phyloP scores from a whole-genome alignment of 129 eudicot genomes.

The Mikania micrantha region DNA sequence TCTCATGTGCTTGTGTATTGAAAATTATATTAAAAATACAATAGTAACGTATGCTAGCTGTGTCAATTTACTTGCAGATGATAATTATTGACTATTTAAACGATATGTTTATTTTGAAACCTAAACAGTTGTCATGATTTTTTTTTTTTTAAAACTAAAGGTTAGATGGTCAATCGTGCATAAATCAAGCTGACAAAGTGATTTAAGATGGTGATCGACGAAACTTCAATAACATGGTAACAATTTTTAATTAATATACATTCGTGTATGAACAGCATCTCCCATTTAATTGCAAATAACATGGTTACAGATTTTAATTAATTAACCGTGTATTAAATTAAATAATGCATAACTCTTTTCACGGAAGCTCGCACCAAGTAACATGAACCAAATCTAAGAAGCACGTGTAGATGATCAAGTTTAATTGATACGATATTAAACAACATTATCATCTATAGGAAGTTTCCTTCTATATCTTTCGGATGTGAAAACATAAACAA shows the following conservation, averaged over 20 bases:
- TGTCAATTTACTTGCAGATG: background rate
- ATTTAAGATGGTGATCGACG: constrained; percentile 1
- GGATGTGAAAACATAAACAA: background rate
- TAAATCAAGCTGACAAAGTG: constrained; percentile 24
- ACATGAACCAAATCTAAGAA: constrained; percentile 20
- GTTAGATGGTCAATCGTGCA: background rate
- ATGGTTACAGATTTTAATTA: no score
- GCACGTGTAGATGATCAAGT: constrained; percentile 14
- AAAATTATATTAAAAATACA: background rate
- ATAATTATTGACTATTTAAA: constrained; percentile 12
- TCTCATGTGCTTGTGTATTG: background rate
- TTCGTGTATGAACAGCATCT: background rate
- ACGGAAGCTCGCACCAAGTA: constrained; percentile 7
- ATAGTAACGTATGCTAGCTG: constrained; percentile 6
- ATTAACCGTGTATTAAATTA: background rate
- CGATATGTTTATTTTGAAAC: background rate
- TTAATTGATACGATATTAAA: background rate
- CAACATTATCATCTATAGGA: background rate
- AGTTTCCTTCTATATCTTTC: constrained; percentile 10
- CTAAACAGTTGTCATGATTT: constrained; percentile 10
- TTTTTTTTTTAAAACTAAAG: background rate
- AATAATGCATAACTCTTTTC: background rate
- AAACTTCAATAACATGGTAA: no score
- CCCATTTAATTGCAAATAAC: background rate
- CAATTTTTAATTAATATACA: background rate